Evolutionary conservation across 805 yeast genomes (phyloP), one percentile per base, ranked within the genome.

Genomic region (Candida nemodendra): DNA sequence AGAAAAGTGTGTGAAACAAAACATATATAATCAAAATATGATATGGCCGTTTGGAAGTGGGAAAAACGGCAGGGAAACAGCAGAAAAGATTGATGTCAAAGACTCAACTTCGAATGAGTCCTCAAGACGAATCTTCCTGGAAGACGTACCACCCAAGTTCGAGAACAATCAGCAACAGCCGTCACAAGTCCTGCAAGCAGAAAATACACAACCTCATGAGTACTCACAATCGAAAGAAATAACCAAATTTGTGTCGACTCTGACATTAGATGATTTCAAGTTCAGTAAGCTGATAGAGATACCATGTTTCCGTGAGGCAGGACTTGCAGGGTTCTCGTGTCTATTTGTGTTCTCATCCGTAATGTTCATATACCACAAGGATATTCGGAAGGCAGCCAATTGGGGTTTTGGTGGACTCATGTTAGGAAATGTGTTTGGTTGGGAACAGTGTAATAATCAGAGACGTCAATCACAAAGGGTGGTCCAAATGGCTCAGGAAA

Each of bases 371-470:
- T 77, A 80, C 36, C 87, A 80, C 52, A 81, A 81, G 52, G 76
- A 77, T 34, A 71, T 81, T 0, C 57, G 66, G 8, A 73, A 73
- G 44, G 80, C 95, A 1, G 68, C 77, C 12, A 86, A 90, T 55
- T 90, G 96, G 96, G 81, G 82, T 8, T 69, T 85, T 34, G 84
- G 84, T 26, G 95, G 93, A 3, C 76, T 88, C 47, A 62, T 85
- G 39, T 57, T 88, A 15, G 96, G 96, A 1, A 79, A 86, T 30
- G 71, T 85, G 0, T 79, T 85, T 18, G 86, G 95, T 1, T 90
- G 96, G 96, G 96, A 90, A 57, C 95, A 88, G 62, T 90, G 98
- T 60, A 71, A 95, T 41, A 69, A 78, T 33, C 71, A 78, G 32
- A 71, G 95, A 58, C 71, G 81, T 53, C 74, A 77, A 45, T 78